Evolutionary conservation across 257 asterid genomes (phyloP), one percentile per base, ranked within the genome.

Genomic region (Fraxinus excelsior): DNA sequence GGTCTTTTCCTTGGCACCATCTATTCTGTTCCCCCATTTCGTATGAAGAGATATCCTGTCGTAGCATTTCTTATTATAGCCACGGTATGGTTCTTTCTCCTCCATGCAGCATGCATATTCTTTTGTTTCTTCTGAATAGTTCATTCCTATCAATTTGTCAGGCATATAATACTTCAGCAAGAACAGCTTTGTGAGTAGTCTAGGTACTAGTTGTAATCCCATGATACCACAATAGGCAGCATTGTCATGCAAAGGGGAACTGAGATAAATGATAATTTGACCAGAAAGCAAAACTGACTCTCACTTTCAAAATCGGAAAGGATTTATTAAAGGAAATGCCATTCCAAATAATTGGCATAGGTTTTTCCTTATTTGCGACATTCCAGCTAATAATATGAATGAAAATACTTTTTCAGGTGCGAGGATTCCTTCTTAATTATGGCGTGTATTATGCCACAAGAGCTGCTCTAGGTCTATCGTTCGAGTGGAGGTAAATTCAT

Each of bases 361-460:
- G 1, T 18, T 56, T 69, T 19, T 16, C 12, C 49, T 70, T 28
- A 49, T 28, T 69, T 37, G 31, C 73, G 46, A 23, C 74, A 18
- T 67, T 53, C 35, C 4, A 60, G 71, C 72, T 40, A 64, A 73
- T 72, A 73, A 82, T 67, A 65, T 62, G 62, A 73, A 51, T 25
- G 23, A 13, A 28, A 67, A 76, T 26, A 64, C 74, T 72, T 78
- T 56, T 86, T 69, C 87, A 95, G 99, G 99, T 93, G 66, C 90
- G 99, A 29, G 99, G 99, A 10, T 96, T 96, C 78, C 97, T 96
- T 70, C 97, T 96, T 70, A 96, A 96, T 76, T 96, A 85, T 79
- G 99, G 99, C 56, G 98, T 96, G 66, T 96, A 93, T 83, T 91
- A 96, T 87, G 96, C 99, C 72, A 93, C 98, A 76, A 88, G 97